Base-by-base conservation (phyloP, 2,329 filamentous ascomycete genomes). In the Monilinia fructigena region DNA sequence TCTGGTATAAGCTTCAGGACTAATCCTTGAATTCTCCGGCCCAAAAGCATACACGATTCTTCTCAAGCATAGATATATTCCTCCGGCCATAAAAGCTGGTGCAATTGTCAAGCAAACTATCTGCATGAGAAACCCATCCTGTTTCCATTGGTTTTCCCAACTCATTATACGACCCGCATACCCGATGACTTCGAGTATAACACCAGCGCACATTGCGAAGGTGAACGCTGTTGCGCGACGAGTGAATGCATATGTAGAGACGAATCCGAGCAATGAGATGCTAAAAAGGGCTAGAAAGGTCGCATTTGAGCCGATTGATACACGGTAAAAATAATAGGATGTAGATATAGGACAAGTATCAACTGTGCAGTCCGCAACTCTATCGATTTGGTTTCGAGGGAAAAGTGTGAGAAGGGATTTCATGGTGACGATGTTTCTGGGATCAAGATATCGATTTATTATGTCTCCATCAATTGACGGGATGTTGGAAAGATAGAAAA, bases 51-150 rank as follows among this genome's bases (percentile, higher is more conserved):
- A 76, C 14, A 84, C 82, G 68, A 84, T 82, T 50, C 79, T 77
- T 14, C 81, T 74, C 59, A 89, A 78, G 68, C 85, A 87, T 62
- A 90, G 78, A 72, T 90, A 90, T 52, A 90, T 82, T 1, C 82
- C 85, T 0, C 85, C 87, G 11, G 85, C 82, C 74, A 89, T 80
- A 73, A 89, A 89, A 1, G 86, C 86, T 0, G 88, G 87, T 0
- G 80, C 87, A 67, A 89, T 82, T 4, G 87, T 89, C 66, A 91
- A 79, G 70, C 82, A 85, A 72, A 84, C 81, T 48, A 87, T 83
- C 74, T 89, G 85, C 48, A 86, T 82, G 65, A 83, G 72, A 75
- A 85, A 85, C 26, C 78, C 77, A 52, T 76, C 74, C 68, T 80
- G 74, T n/a, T 72, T 70, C 78, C 81, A 88, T 4, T 81, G 81